Evolutionary conservation across 179 eudicot genomes (phyloP).

Genomic region (Silene vulgaris): DNA sequence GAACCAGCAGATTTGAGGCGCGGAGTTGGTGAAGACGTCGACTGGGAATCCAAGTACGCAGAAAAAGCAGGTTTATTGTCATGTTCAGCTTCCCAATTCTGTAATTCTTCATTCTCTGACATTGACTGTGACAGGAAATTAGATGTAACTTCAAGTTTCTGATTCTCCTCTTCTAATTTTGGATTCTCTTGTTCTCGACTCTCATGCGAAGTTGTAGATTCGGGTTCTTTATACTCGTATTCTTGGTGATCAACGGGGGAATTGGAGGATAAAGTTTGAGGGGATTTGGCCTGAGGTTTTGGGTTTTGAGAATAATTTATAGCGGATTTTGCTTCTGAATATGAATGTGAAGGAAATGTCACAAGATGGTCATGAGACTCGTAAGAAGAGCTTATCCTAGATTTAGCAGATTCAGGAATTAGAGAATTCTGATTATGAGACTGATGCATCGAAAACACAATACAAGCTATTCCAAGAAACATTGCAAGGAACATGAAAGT

Average conservation of each 20-base stretch:
- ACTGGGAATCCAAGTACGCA: slow-evolving; percentile 8
- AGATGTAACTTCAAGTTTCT: slow-evolving; percentile 14
- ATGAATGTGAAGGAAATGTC: slow-evolving; percentile 10
- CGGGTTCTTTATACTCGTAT: slow-evolving; percentile 9
- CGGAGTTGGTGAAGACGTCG: slow-evolving; percentile 3
- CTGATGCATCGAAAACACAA: slow-evolving; percentile 22
- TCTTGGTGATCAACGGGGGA: not conserved
- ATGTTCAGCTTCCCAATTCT: not conserved
- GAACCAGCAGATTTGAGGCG: not conserved
- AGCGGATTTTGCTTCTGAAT: slow-evolving; percentile 12
- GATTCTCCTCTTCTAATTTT: not conserved
- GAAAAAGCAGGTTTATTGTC: slow-evolving; percentile 15
- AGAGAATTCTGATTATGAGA: slow-evolving; percentile 18
- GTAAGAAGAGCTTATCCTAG: slow-evolving; percentile 17
- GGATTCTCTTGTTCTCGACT: slow-evolving; percentile 8
- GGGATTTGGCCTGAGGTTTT: not conserved
- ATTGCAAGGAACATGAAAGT: slow-evolving; percentile 26
- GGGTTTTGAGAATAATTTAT: slow-evolving; percentile 15
- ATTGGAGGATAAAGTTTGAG: slow-evolving; percentile 13
- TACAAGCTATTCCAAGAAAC: slow-evolving; percentile 27
- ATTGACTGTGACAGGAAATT: not conserved
- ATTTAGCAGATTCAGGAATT: slow-evolving; percentile 12
- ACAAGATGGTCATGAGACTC: slow-evolving; percentile 12
- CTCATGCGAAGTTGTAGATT: slow-evolving; percentile 10
- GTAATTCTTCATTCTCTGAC: slow-evolving; percentile 7